Conservation (phyloP, 129 eudicot genomes). For the Dittrichia graveolens region DNA sequence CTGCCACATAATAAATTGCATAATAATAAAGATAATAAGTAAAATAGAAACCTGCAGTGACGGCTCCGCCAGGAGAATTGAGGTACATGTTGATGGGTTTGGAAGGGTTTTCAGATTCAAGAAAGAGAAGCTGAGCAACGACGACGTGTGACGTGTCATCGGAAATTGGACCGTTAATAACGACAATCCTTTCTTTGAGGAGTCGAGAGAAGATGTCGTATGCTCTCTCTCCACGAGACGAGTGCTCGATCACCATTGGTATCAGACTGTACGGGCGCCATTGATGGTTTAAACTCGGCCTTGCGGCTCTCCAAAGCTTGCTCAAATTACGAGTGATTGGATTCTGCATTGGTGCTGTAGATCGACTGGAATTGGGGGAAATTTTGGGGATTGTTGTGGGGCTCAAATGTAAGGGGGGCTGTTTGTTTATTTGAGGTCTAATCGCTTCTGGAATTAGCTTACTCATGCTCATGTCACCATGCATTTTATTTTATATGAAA, state of each 20-base stretch:
- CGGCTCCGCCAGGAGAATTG: slow-evolving; percentile 94
- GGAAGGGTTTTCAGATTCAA: slow-evolving; percentile 88
- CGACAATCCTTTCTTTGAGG: slow-evolving; percentile 75
- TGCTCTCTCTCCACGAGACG: slow-evolving; percentile 91
- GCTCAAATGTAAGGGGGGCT: slow-evolving; percentile 8
- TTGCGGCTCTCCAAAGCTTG: slow-evolving; percentile 20
- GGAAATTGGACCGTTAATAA: slow-evolving; percentile 85
- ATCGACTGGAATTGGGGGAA: slow-evolving; percentile 8
- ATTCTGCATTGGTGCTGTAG: slow-evolving; percentile 21
- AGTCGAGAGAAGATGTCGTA: slow-evolving; percentile 93
- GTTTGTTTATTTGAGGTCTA: slow-evolving; percentile 1
- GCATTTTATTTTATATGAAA: neutral
- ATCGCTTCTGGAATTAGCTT: neutral
- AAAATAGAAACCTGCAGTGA: slow-evolving; percentile 61
- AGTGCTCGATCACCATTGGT: slow-evolving; percentile 92
- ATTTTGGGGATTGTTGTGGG: slow-evolving; percentile 25
- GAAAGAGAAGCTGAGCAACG: slow-evolving; percentile 88
- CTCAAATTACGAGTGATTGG: slow-evolving; percentile 33
- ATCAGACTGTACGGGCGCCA: slow-evolving; percentile 57
- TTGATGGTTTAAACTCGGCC: slow-evolving; percentile 16
- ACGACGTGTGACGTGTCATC: slow-evolving; percentile 88
- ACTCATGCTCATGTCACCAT: slow-evolving; percentile 13
- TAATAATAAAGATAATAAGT: slow-evolving; percentile 6
- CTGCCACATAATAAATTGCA: slow-evolving; percentile 12
- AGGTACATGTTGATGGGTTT: slow-evolving; percentile 87